phyloP scores from a whole-genome alignment of 768 basidiomycete species.

The Phlebiopsis flavidoalba region DNA sequence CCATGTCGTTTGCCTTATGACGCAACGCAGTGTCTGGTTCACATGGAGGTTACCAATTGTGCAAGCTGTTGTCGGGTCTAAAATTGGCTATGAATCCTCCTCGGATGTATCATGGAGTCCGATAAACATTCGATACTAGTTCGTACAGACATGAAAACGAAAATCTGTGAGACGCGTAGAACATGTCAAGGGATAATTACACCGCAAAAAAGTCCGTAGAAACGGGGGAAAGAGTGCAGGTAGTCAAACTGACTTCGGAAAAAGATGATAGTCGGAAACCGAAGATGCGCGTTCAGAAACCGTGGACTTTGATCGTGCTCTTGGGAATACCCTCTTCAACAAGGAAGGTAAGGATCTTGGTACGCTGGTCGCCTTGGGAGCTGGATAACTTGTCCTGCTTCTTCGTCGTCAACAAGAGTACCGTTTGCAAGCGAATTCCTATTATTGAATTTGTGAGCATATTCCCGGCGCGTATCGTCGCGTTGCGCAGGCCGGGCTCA shows the following conservation, averaged over 20 bases:
- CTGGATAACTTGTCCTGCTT: conserved; percentile 96
- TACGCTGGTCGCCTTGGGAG: conserved; percentile 96
- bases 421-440: conserved; percentile 99
- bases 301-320: conserved; percentile 80
- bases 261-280: not conserved
- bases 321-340: conserved; percentile 75
- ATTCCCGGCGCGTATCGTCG: not conserved
- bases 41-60: not conserved
- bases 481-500: conserved; percentile 21
- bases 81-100: not conserved
- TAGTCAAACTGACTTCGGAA: not conserved
- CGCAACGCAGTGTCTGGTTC: not conserved
- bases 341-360: conserved; percentile 87
- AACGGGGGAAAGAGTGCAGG: conserved; percentile 4
- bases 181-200: conserved; percentile 19
- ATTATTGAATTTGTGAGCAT: not conserved
- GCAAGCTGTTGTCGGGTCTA: not conserved
- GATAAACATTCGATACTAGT: conserved; percentile 22
- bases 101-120: conserved; percentile 18
- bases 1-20: too few species aligned
- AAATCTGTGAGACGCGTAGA: conserved; percentile 22
- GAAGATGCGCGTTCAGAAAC: conserved; percentile 52
- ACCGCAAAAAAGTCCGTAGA: not conserved
- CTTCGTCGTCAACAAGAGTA: conserved; percentile 90
- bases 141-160: conserved; percentile 21